Conservation (phyloP, 768 basidiomycete genomes). For the Mycena belliarum region DNA sequence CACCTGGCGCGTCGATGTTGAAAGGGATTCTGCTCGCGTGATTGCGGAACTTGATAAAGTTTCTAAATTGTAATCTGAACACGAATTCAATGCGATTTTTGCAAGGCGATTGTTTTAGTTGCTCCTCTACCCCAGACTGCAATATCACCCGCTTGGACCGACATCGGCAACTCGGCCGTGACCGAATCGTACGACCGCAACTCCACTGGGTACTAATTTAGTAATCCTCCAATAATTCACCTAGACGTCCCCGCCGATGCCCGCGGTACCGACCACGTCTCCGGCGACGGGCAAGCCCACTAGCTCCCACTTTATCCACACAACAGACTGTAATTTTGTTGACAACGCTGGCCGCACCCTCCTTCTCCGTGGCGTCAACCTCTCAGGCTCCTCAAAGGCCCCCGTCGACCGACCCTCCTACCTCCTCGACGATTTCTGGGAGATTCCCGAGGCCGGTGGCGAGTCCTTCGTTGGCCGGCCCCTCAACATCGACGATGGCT, state of each 20-base stretch:
- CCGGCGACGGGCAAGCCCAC: conserved; percentile 56
- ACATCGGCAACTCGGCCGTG: no score
- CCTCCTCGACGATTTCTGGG: conserved; percentile 78
- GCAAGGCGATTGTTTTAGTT: no score
- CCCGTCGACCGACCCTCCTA: conserved; percentile 73
- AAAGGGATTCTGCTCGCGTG: conserved; percentile 9
- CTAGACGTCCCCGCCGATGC: conserved; percentile 40
- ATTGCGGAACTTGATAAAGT: conserved; percentile 10
- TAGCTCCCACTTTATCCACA: conserved; percentile 59
- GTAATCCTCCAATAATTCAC: neutral
- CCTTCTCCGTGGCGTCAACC: conserved; percentile 91
- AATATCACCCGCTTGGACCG: no score
- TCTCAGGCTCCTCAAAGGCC: conserved; percentile 86
- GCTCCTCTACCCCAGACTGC: no score
- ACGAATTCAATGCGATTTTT: no score
- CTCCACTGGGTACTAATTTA: neutral
- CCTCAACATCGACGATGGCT: conserved; percentile 80
- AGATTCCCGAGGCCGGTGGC: conserved; percentile 66
- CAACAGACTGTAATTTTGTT: conserved; percentile 67
- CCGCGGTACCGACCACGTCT: conserved; percentile 55
- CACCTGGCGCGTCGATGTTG: conserved; percentile 17
- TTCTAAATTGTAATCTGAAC: no score
- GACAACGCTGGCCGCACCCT: conserved; percentile 75
- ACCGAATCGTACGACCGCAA: conserved; percentile 1
- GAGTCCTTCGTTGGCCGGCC: conserved; percentile 77